phyloP scores from a whole-genome alignment of 1,284 basidiomycete genomes.

The Chalciporus sp. region DNA sequence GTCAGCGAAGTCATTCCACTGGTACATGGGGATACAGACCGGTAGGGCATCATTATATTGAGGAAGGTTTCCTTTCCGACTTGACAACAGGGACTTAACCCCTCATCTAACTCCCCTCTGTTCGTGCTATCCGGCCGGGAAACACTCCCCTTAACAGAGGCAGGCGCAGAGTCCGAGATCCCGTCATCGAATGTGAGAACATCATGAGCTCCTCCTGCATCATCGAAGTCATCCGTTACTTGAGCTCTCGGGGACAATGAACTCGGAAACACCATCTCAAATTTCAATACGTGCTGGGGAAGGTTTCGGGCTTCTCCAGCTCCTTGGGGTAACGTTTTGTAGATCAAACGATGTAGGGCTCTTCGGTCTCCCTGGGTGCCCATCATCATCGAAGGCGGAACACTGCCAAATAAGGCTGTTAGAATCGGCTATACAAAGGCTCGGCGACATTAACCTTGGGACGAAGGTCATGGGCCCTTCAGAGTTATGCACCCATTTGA shows the following conservation, averaged over 20 bases:
- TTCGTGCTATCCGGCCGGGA: background rate
- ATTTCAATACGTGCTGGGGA: slow-evolving; percentile 34
- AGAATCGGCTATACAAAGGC: slow-evolving; percentile 2
- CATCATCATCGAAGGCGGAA: slow-evolving; percentile 46
- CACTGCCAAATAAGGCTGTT: slow-evolving; percentile 37
- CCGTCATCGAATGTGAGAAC: background rate
- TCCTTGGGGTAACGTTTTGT: slow-evolving; percentile 41
- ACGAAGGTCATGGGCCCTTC: slow-evolving; percentile 46
- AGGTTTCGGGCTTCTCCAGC: slow-evolving; percentile 8
- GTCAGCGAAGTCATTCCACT: slow-evolving; percentile 10
- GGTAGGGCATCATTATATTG: slow-evolving; percentile 60
- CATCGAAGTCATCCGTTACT: background rate
- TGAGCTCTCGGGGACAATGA: background rate
- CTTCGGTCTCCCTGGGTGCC: slow-evolving; percentile 40
- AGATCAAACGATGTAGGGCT: slow-evolving; percentile 57
- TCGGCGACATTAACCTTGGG: slow-evolving; percentile 47
- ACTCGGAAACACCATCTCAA: slow-evolving; percentile 38
- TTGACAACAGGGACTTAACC: slow-evolving; percentile 14
- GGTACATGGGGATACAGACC: slow-evolving; percentile 40
- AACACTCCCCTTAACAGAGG: background rate
- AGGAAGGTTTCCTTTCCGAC: slow-evolving; percentile 33
- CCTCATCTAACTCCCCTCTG: background rate
- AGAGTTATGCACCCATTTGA: slow-evolving; percentile 49
- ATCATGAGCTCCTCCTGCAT: background rate
- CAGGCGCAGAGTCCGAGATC: background rate